Evolutionary conservation across 2,329 filamentous ascomycete genomes (phyloP).

Genomic region (Sclerotiophoma versabilis): DNA sequence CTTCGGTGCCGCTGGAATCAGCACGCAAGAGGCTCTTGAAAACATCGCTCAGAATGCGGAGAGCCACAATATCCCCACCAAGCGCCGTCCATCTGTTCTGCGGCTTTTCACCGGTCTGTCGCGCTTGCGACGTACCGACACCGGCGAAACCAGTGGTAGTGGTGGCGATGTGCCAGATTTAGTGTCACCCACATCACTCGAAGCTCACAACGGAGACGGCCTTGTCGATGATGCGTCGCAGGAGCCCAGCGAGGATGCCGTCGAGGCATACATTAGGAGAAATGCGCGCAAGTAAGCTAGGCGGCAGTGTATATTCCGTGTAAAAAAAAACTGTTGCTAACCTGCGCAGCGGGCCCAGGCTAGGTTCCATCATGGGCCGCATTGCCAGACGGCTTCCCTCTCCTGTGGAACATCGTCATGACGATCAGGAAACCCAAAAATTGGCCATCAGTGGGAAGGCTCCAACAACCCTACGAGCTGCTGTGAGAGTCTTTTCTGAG

Average conservation of each 20-base stretch:
- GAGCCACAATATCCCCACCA: conserved; percentile 4
- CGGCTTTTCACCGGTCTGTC: conserved; percentile 30
- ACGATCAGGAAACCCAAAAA: conserved; percentile 1
- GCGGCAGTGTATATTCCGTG: not conserved
- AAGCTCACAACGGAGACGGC: not conserved
- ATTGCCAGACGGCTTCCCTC: conserved; percentile 28
- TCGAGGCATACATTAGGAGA: conserved; percentile 22
- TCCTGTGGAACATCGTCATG: conserved; percentile 19
- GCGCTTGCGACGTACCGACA: conserved; percentile 30
- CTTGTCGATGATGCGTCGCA: not conserved
- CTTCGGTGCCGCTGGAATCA: not conserved
- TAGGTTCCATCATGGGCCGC: conserved; percentile 22
- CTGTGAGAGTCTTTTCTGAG: conserved; percentile 33
- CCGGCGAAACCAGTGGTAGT: conserved; percentile 21
- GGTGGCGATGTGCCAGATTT: conserved; percentile 11
- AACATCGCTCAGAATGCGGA: conserved; percentile 2
- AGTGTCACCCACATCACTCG: not conserved
- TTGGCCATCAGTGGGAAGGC: not conserved
- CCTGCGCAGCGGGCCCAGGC: conserved; percentile 18
- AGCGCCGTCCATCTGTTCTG: conserved; percentile 29
- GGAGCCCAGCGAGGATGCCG: conserved; percentile 16
- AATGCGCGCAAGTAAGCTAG: conserved; percentile 27
- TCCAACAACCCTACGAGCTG: conserved; percentile 32
- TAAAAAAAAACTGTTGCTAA: not conserved
- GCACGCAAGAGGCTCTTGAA: conserved; percentile 20